Base-by-base conservation (phyloP, 2,329 filamentous ascomycete species). In the Aureobasidium sp. region DNA sequence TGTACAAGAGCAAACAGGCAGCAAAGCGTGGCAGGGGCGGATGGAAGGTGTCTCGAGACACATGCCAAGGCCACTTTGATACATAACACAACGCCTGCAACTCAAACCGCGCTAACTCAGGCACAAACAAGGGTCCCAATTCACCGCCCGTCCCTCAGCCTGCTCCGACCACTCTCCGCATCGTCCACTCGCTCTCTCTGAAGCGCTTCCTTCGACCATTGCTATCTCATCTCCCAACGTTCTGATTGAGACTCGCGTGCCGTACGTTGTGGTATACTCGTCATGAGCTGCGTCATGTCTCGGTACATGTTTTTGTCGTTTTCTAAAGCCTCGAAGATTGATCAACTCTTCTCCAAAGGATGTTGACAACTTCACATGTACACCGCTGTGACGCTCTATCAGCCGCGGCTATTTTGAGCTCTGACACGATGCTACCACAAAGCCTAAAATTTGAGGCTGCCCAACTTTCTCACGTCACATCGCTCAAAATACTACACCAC, bases 391-490 rank as follows among this genome's bases (percentile, higher is more conserved):
- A 54, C 37, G 37, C 37, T 54, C 15, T 29, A 30, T 41, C 16
- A 39, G 36, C 50, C 37, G 50, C 50, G 50, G 25, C 50, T 54
- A 54, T 54, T 54, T 54, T 42, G 50, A 54, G 50, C 36, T 54
- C 29, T 42, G 37, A 54, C 50, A 52, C 49, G 49, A 52, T 36
- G 21, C 49, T 34, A 52, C 27, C 49, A 39, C 49, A 7, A 52
- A 39, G 9, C 34, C 21, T 29, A 39, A 37, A 37, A 39, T 39
- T 6, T 16, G 37, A 55, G 37, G 52, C 52, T 15, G 39, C 15
- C 39, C 27, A n/a, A 7, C 29, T 42, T 30, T 9, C 27, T 32
- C 15, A 16, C 16, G 11, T 21, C 52, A 41, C 21, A 32, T 42
- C 36, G 16, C 11, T 30, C 10, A 32, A 44, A 29, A 34, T 8